phyloP scores from a whole-genome alignment of 1,139 yeast species.

The Spencermartinsiella ligniputridi region DNA sequence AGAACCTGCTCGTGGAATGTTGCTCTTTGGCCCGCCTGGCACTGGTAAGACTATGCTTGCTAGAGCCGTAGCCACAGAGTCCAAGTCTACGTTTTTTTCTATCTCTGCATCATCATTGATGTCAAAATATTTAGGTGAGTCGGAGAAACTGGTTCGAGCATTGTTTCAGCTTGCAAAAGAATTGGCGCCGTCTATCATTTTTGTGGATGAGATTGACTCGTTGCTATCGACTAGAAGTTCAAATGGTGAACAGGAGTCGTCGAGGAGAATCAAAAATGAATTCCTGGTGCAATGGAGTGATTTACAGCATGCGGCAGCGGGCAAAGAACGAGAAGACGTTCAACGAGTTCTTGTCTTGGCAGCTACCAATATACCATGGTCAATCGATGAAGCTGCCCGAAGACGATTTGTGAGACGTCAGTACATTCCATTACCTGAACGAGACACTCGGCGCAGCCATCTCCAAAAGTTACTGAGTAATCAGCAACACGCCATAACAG shows the following conservation, averaged over 20 bases:
- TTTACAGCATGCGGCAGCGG: conserved; percentile 89
- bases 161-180: conserved; percentile 80
- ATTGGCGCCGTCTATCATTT: conserved; percentile 88
- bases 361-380: conserved; percentile 97
- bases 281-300: conserved; percentile 96
- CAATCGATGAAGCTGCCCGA: conserved; percentile 96
- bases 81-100: conserved; percentile 88
- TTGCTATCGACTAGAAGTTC: conserved; percentile 77
- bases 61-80: conserved; percentile 95
- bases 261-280: conserved; percentile 88
- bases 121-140: conserved; percentile 83
- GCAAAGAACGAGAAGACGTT: conserved; percentile 51
- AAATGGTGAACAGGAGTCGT: conserved; percentile 84
- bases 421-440: conserved; percentile 92
- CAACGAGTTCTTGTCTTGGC: conserved; percentile 86
- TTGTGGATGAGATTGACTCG: conserved; percentile 95
- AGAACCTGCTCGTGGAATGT: conserved; percentile 96
- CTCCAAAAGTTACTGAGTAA: conserved; percentile 62
- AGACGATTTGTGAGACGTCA: conserved; percentile 90
- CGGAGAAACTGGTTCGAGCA: conserved; percentile 90
- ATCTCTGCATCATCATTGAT: conserved; percentile 91
- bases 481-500: conserved; percentile 66
- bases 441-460: conserved; percentile 73
- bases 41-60: conserved; percentile 98
- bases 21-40: conserved; percentile 96